phyloP scores from a whole-genome alignment of 306 rosid species.

The Acacia confusa region DNA sequence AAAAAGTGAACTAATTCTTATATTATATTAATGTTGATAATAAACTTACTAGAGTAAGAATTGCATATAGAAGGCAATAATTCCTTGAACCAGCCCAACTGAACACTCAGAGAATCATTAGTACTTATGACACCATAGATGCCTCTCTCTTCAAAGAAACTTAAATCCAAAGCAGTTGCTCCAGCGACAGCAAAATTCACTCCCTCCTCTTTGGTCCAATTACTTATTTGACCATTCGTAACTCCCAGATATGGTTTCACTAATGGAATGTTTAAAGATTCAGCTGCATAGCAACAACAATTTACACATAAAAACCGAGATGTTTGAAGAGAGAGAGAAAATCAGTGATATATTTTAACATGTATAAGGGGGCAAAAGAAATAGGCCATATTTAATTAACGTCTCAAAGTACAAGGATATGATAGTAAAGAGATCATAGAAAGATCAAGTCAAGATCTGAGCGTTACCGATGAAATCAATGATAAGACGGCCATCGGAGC shows the following conservation, averaged over 20 bases:
- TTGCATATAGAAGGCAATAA: slow-evolving; percentile 35
- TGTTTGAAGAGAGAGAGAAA: not conserved
- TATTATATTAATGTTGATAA: too few species aligned
- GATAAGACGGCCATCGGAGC: not conserved
- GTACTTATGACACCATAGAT: not conserved
- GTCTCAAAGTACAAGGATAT: not conserved
- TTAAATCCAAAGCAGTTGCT: slow-evolving; percentile 51
- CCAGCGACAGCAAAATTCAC: slow-evolving; percentile 29
- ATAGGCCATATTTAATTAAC: not conserved
- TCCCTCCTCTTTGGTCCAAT: not conserved
- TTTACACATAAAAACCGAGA: not conserved
- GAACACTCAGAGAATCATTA: slow-evolving; percentile 44
- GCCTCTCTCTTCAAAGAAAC: slow-evolving; percentile 39
- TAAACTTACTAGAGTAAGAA: slow-evolving; percentile 38
- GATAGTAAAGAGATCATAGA: not conserved
- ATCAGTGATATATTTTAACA: too few species aligned
- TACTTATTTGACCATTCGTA: not conserved
- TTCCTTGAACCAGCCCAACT: slow-evolving; percentile 55
- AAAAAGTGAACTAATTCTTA: too few species aligned
- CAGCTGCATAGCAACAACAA: not conserved
- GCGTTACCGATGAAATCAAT: not conserved
- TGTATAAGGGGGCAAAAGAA: not conserved
- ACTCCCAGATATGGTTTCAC: not conserved
- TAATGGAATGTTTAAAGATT: not conserved
- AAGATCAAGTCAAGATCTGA: not conserved